Percentiles rank a stretch among this genome's conserved stretches.
Evolutionary conservation across 2,329 filamentous ascomycete genomes (phyloP).

Genomic region (Fulvia fulva): DNA sequence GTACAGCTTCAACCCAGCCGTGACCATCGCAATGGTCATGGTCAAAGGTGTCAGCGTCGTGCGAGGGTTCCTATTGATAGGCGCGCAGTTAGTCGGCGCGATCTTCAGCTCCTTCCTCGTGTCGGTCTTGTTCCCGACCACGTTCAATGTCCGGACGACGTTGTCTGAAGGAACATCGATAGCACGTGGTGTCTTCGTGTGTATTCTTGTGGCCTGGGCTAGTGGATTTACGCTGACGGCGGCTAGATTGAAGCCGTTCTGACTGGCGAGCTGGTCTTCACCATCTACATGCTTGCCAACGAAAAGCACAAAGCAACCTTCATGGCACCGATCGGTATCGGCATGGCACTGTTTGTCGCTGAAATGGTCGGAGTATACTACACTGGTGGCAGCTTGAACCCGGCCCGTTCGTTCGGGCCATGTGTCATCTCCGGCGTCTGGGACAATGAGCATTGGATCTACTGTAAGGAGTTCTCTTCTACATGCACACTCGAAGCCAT

Average conservation of each 20-base stretch:
- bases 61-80: constrained; percentile 34
- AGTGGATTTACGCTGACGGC: neutral
- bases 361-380: constrained; percentile 40
- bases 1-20: constrained; percentile 34
- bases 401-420: constrained; percentile 35
- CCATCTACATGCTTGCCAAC: constrained; percentile 40
- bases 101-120: constrained; percentile 36
- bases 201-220: neutral
- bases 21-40: constrained; percentile 30
- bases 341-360: constrained; percentile 43
- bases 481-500: neutral
- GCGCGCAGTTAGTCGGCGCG: constrained; percentile 37
- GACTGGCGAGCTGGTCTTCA: constrained; percentile 40
- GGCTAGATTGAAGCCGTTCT: constrained; percentile 38
- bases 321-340: constrained; percentile 49
- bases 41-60: constrained; percentile 35
- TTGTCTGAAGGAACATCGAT: constrained; percentile 35
- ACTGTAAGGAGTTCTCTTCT: constrained; percentile 21
- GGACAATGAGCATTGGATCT: constrained; percentile 24
- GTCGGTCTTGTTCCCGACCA: constrained; percentile 36
- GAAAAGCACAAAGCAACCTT: constrained; percentile 44
- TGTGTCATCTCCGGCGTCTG: constrained; percentile 24
- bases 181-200: constrained; percentile 36
- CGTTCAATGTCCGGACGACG: constrained; percentile 34
- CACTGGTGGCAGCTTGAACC: constrained; percentile 37